Base-by-base conservation (phyloP, 208 protist species). In the Acanthamoeba triangularis region DNA sequence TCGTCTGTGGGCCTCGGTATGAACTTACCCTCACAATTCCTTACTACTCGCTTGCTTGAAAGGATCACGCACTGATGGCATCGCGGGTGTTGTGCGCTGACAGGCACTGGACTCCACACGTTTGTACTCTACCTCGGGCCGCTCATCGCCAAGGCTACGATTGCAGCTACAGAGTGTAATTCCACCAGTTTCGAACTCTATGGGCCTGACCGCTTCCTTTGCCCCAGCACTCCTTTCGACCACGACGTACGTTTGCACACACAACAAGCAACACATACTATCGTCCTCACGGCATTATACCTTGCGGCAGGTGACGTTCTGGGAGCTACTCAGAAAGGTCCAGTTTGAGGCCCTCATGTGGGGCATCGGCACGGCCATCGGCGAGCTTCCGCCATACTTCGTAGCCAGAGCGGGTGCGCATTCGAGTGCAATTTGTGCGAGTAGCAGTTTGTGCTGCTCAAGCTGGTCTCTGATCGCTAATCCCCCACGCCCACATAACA, bases 311-410 rank as follows among this genome's bases (percentile, higher is more conserved):
- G 95, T 97, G 7, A 95, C 96, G 52, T 96, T 98, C 44, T 72
- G 97, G 37, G 25, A 56, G n/a, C 98, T 99, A 84, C 96, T 99
- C 30, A 28, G 72, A 98, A 97, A 98, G 11, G 91, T 98, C 37
- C 76, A 95, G 63, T 37, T 96, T 14, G 97, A 98, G 49, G 99
- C 98, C 93, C 93, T 99, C 85, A 35, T 99, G 84, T 99, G 99
- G 99, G 99, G 99, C 41, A 97, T 97, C 18, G 99, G 99, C 49
- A 99, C 99, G 1, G 99, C 99, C 20, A 98, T 99, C 30, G 99
- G 99, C 52, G 99, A 99, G 97, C 97, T 99, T 61, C 99, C 99
- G 61, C 99, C 99, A 3, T 99, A 99, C 97, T 98, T 98, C 78
- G 97, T 99, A 20, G 99, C 98, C 92, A 98, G 99, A 95, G 98